phyloP scores from a whole-genome alignment of 2,329 filamentous ascomycete genomes.

The Colletotrichum tropicale region DNA sequence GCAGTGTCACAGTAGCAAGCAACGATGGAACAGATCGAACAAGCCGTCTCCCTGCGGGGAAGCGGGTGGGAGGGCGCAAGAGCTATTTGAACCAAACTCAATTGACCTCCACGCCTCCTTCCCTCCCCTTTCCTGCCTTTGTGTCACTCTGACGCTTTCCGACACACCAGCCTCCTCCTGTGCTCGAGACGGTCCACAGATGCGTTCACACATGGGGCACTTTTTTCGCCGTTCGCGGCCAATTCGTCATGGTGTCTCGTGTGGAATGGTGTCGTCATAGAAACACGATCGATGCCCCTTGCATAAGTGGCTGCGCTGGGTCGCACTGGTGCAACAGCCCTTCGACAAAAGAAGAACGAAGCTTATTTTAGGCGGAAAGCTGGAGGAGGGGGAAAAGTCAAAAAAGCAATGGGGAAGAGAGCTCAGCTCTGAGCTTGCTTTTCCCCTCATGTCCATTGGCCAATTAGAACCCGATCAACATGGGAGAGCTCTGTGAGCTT shows the following conservation, averaged over 20 bases:
- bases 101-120: neutral
- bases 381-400: neutral
- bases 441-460: neutral
- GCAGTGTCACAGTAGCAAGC: neutral
- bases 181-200: neutral
- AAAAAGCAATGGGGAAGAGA: neutral
- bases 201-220: neutral
- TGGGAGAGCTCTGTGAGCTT: neutral
- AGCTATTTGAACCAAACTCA: slow-evolving; percentile 19
- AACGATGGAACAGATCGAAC: neutral
- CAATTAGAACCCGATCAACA: neutral
- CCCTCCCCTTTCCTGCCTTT: neutral
- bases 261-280: slow-evolving; percentile 24
- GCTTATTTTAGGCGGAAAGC: neutral
- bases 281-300: slow-evolving; percentile 9
- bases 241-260: slow-evolving; percentile 19
- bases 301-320: slow-evolving; percentile 21
- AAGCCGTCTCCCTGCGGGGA: neutral
- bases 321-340: neutral
- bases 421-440: neutral
- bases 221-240: neutral
- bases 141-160: neutral
- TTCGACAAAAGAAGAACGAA: neutral
- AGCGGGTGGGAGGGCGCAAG: neutral
- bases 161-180: neutral